Conservation (phyloP, 139 green algal genomes). For the Ettlia oleoabundans region DNA sequence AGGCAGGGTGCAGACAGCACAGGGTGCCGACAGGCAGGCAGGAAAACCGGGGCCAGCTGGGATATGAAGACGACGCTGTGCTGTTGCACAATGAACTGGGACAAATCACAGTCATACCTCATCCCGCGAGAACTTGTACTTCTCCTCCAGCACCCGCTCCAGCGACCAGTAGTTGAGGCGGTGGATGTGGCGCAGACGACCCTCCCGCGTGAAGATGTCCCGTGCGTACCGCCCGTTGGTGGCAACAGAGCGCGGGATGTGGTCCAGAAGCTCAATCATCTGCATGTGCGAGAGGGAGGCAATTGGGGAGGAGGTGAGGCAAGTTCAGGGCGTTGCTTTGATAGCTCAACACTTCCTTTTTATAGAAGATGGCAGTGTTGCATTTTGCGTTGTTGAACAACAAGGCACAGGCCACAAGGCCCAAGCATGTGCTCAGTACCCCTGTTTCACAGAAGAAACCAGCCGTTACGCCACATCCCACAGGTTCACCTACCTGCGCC, state of each 20-base stretch:
- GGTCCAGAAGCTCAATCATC: constrained; percentile 96
- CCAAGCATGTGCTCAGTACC: too few species aligned
- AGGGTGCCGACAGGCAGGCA: too few species aligned
- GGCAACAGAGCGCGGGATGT: constrained; percentile 82
- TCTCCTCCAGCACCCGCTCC: constrained; percentile 91
- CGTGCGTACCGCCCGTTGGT: constrained; percentile 74
- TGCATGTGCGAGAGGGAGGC: constrained; percentile 49
- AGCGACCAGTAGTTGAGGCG: constrained; percentile 93
- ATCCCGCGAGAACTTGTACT: constrained; percentile 88
- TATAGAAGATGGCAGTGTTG: too few species aligned
- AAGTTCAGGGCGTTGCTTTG: background rate
- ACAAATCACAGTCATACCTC: constrained; percentile 70
- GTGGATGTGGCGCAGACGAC: constrained; percentile 95
- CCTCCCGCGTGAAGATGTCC: constrained; percentile 93
- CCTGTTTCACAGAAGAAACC: too few species aligned
- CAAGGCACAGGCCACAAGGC: too few species aligned
- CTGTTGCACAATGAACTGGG: too few species aligned
- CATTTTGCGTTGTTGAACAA: too few species aligned
- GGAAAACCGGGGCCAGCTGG: too few species aligned
- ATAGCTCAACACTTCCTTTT: too few species aligned
- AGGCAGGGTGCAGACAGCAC: too few species aligned
- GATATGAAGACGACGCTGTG: too few species aligned
- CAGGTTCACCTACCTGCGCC: constrained; percentile 59
- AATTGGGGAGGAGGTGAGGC: background rate
- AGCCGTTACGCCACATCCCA: too few species aligned